Base-by-base conservation (phyloP, 73 alveolate species). In the Urostyla sp. region DNA sequence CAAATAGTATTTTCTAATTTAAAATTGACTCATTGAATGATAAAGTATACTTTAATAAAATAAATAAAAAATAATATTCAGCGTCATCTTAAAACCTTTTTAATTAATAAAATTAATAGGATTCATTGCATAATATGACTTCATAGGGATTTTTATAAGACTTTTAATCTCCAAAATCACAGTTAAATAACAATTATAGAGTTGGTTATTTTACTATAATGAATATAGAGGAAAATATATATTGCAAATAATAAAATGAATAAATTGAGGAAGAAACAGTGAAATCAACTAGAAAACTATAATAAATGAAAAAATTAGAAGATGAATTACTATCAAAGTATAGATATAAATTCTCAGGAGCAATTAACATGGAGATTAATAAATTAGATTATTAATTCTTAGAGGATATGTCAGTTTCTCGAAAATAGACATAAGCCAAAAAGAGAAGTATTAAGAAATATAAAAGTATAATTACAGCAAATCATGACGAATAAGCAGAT, bases 61-160 rank as follows among this genome's bases (percentile, higher is more conserved):
- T 63, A 2, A 60, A 63, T 21, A 63, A 24, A 43, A 48, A 20
- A 20, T 3, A 3, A 16, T 13, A 45, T 28, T 1, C 23, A 8
- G 50, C n/a, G 24, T n/a, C n/a, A n/a, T n/a, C n/a, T n/a, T 43
- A 32, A 23, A 11, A 63, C 7, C 50, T 16, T 63, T 8, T 8
- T 20, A 63, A 63, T 43, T 8, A 18, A 20, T 27, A 16, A 5
- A 5, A 30, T 35, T 15, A 46, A n/a, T n/a, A 6, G 5, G 24
- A 6, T 23, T 54, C 11, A 8, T 50, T 50, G 10, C 11, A 26
- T n/a, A 63, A 63, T 24, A 20, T 63, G 16, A 63, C 79, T 5
- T 63, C 79, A 4, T 63, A 36, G 24, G 79, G 79, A 3, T 63
- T 63, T 40, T 43, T 63, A 7, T 32, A 63, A 40, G 79, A 63